Percentiles rank a stretch among this genome's conserved stretches.
Conservation (phyloP, 495 filamentous ascomycete genomes). For the Tuber brumale region DNA sequence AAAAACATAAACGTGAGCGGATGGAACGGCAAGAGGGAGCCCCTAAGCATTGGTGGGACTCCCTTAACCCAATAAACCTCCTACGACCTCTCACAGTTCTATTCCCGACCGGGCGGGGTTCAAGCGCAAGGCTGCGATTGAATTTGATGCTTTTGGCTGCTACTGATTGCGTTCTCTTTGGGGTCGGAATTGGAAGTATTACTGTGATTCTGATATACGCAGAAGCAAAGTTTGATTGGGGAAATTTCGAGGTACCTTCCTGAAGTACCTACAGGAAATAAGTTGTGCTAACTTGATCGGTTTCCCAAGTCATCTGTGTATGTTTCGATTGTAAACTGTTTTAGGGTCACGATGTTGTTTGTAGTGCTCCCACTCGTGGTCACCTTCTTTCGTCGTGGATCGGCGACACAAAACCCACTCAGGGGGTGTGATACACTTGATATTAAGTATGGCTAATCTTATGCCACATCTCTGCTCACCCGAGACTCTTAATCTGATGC, state of each 20-base stretch:
- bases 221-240: constrained; percentile 73
- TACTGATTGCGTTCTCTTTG: constrained; percentile 71
- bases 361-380: constrained; percentile 63
- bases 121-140: constrained; percentile 56
- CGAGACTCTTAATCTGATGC: constrained; percentile 16
- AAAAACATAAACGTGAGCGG: constrained; percentile 50
- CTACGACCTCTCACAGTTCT: constrained; percentile 72
- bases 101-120: constrained; percentile 59
- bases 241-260: constrained; percentile 56
- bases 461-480: background rate
- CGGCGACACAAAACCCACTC: constrained; percentile 45
- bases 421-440: constrained; percentile 72
- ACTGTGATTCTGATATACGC: constrained; percentile 74
- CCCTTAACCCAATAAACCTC: constrained; percentile 54
- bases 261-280: background rate
- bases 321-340: constrained; percentile 65
- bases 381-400: constrained; percentile 23
- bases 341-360: constrained; percentile 67
- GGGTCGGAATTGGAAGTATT: constrained; percentile 72
- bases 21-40: constrained; percentile 28
- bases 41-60: constrained; percentile 33
- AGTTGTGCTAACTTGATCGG: background rate
- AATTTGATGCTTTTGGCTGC: constrained; percentile 75
- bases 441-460: constrained; percentile 43
- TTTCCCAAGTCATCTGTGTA: constrained; percentile 54